A percentile compares a stretch with the other conserved stretches of the same genome.
Evolutionary conservation across 177 flowering plant species (phyloP).

Genomic region (Vitis hybrid): DNA sequence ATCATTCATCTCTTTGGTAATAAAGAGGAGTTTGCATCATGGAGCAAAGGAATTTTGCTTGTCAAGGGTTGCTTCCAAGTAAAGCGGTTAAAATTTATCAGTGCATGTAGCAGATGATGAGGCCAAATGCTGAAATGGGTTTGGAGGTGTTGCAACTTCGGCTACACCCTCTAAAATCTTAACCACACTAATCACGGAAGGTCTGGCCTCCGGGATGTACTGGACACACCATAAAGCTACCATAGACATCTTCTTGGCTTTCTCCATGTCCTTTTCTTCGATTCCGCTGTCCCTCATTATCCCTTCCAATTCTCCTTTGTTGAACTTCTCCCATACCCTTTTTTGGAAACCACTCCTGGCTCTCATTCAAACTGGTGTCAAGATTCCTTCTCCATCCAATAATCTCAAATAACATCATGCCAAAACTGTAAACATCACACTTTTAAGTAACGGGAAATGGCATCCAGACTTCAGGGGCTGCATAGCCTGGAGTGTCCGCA

Average conservation of each 20-base stretch:
- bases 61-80: no score
- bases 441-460: neutral
- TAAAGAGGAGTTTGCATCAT: no score
- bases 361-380: neutral
- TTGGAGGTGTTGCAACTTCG: no score
- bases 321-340: neutral
- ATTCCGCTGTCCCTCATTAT: neutral
- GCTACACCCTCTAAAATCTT: no score
- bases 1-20: no score
- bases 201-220: no score
- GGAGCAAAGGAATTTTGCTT: no score
- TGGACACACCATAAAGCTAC: slow-evolving; percentile 10
- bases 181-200: no score
- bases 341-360: slow-evolving; percentile 8
- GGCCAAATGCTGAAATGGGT: no score
- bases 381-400: slow-evolving; percentile 1
- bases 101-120: no score
- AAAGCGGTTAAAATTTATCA: no score
- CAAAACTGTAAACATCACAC: slow-evolving; percentile 8
- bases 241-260: slow-evolving; percentile 5
- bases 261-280: slow-evolving; percentile 8
- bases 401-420: slow-evolving; percentile 3
- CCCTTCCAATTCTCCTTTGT: neutral
- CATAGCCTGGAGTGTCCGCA: slow-evolving; percentile 5
- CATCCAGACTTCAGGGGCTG: slow-evolving; percentile 8